These are phyloP conservation scores for Suhomyces choctaworum DNA, from an alignment of 1,139 yeast genomes.

Conservation along the genomic window DNA sequence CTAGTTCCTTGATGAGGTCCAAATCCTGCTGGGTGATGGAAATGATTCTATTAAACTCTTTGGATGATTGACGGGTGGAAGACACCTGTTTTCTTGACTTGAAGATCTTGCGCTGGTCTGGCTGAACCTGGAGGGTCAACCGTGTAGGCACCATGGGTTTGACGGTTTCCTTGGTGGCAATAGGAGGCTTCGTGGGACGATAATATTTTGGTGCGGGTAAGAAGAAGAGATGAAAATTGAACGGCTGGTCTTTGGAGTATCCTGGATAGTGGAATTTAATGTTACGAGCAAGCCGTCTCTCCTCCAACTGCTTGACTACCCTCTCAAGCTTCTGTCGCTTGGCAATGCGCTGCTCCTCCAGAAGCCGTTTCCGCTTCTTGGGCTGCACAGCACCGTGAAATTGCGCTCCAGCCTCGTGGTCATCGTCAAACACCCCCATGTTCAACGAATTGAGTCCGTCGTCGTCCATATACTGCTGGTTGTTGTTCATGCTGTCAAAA, in stretches of 20 bases:
- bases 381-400: slow-evolving; percentile 14
- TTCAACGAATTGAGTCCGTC: slow-evolving; percentile 45
- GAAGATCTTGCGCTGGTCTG: slow-evolving; percentile 48
- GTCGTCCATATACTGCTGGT: slow-evolving; percentile 37
- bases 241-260: slow-evolving; percentile 54
- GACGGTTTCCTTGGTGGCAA: slow-evolving; percentile 33
- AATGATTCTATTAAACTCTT: slow-evolving; percentile 15
- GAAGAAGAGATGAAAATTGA: slow-evolving; percentile 67
- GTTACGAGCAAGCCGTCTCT: slow-evolving; percentile 33
- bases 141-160: slow-evolving; percentile 66
- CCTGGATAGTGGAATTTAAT: slow-evolving; percentile 61
- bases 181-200: slow-evolving; percentile 52
- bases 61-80: background rate
- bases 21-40: slow-evolving; percentile 36
- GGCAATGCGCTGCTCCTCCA: slow-evolving; percentile 21
- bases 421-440: slow-evolving; percentile 37
- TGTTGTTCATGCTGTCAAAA: slow-evolving; percentile 20
- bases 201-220: slow-evolving; percentile 61
- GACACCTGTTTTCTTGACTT: slow-evolving; percentile 22
- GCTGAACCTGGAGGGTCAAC: slow-evolving; percentile 47
- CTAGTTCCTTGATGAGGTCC: slow-evolving; percentile 32
- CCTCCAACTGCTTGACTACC: slow-evolving; percentile 36
- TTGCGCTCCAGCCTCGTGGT: slow-evolving; percentile 14
- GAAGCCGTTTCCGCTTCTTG: slow-evolving; percentile 21
- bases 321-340: slow-evolving; percentile 29